phyloP scores from a whole-genome alignment of 371 early-diverging fungal species.

The Mucor saturninus region DNA sequence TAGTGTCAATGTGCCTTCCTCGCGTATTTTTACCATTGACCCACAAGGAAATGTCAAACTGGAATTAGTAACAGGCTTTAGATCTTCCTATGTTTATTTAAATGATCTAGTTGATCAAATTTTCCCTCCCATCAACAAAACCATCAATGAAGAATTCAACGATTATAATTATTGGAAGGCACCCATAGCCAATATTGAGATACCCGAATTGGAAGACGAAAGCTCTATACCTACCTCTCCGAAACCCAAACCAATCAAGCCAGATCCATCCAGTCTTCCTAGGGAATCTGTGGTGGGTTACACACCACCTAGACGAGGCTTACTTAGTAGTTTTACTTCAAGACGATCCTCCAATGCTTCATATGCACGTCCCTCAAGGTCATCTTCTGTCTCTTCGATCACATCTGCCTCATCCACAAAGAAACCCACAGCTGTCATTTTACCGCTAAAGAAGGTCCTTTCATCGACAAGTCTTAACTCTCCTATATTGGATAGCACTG shows the following conservation, averaged over 20 bases:
- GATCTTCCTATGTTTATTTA: slow-evolving; percentile 83
- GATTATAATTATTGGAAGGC: slow-evolving; percentile 90
- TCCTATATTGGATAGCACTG: too few species aligned
- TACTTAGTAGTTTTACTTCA: slow-evolving; percentile 49
- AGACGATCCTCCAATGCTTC: slow-evolving; percentile 14
- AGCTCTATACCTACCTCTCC: slow-evolving; percentile 28
- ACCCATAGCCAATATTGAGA: slow-evolving; percentile 57
- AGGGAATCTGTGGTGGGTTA: slow-evolving; percentile 26
- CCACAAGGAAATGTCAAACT: slow-evolving; percentile 90
- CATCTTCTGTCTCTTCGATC: neutral
- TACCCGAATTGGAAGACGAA: slow-evolving; percentile 42
- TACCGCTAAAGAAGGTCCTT: too few species aligned
- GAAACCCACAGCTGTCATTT: too few species aligned
- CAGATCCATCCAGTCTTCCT: slow-evolving; percentile 38
- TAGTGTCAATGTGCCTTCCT: slow-evolving; percentile 90
- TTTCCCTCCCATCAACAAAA: slow-evolving; percentile 76
- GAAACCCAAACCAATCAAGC: slow-evolving; percentile 45
- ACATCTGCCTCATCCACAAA: neutral
- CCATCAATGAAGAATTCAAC: slow-evolving; percentile 70
- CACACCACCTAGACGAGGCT: slow-evolving; percentile 21
- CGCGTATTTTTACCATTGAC: slow-evolving; percentile 97
- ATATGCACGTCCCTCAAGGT: neutral
- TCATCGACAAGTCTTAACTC: too few species aligned
- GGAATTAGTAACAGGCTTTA: slow-evolving; percentile 83
- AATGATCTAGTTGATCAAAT: slow-evolving; percentile 96